Base-by-base conservation (phyloP, 2,329 filamentous ascomycete species). In the Fusarium sambucinum region DNA sequence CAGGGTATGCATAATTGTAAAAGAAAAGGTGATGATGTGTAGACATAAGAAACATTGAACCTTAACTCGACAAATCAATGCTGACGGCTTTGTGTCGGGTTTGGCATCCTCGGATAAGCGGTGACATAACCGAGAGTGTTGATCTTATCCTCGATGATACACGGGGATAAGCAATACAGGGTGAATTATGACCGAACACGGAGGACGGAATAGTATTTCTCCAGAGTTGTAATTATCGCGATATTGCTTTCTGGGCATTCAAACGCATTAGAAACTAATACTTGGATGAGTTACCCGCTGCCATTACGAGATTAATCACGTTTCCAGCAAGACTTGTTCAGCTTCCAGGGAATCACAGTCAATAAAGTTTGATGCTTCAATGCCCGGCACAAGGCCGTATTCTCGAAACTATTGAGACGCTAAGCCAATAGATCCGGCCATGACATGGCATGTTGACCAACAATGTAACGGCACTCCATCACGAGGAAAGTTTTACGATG, bases 61-160 rank as follows among this genome's bases (percentile, higher is more conserved):
- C 11, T 51, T 29, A 17, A 29, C 17, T 27, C 14, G 17, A 37
- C 13, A 27, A 27, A 23, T 50, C 9, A 8, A 38, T 27, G 33
- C n/a, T 19, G 23, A 40, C 47, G 47, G 47, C 33, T 51, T 40
- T 51, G 47, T 35, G 10, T 50, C 47, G 47, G 47, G 47, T 27
- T 29, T 40, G 14, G 23, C 27, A 40, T 27, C 47, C 47, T 29
- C 5, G 12, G 23, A 23, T 51, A 51, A 51, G 32, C 47, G 46
- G 17, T 5, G 13, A 4, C 17, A 27, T 50, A 38, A 50, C 47
- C 47, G 47, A 50, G 42, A 27, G 4, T n/a, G n/a, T 16, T 16
- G 23, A 38, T 38, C 23, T 38, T 30, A 13, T 14, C 42, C 42
- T 21, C 8, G 17, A 14, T 2, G 8, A 21, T 27, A 27, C 9